A percentile compares a stretch with the other conserved stretches of the same genome.
These are phyloP conservation scores for Brassica napus DNA, from an alignment of 345 rosid genomes.

Conservation along the genomic window Da-Ae NC_063439.1:1353001-1353500, in stretches of 20 bases:
- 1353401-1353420: constrained; percentile 5
- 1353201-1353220: too few species aligned
- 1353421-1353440: constrained; percentile 15
- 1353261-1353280: neutral
- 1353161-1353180: too few species aligned
- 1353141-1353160: too few species aligned
- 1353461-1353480: constrained; percentile 32
- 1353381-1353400: constrained; percentile 14
- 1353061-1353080: too few species aligned
- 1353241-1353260: neutral
- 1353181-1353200: too few species aligned
- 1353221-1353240: neutral
- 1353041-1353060: too few species aligned
- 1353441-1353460: constrained; percentile 20
- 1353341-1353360: constrained; percentile 7
- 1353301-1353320: neutral
- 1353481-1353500: constrained; percentile 15
- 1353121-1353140: too few species aligned
- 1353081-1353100: too few species aligned
- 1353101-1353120: too few species aligned
- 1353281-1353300: neutral
- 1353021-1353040: too few species aligned
- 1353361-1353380: constrained; percentile 12
- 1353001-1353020: too few species aligned
- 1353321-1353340: neutral